These are phyloP conservation scores for Pterocarpus macrocarpus DNA, from an alignment of 306 rosid species.

Conservation along the genomic window DNA sequence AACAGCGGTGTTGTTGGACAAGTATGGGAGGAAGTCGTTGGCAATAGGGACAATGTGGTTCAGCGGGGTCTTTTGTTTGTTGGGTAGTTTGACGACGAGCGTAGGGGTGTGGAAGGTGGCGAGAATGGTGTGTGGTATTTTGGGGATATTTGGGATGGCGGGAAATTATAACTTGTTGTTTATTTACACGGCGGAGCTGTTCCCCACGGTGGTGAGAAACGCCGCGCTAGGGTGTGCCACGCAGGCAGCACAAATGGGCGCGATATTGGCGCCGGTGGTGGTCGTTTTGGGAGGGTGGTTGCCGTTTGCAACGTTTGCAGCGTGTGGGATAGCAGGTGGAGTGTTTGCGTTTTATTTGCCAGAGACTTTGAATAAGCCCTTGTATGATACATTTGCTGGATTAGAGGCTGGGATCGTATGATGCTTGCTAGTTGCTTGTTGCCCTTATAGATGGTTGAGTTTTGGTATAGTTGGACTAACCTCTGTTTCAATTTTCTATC, in stretches of 20 bases:
- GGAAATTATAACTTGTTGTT: conserved; percentile 87
- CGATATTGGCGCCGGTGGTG: conserved; percentile 83
- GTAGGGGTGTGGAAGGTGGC: conserved; percentile 63
- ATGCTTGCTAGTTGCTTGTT: neutral
- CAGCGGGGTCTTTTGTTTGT: conserved; percentile 76
- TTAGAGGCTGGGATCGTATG: conserved; percentile 52
- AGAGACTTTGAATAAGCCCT: conserved; percentile 81
- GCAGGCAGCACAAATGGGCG: conserved; percentile 90
- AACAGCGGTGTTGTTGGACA: conserved; percentile 74
- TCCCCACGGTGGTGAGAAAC: conserved; percentile 91
- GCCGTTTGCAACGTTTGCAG: conserved; percentile 76
- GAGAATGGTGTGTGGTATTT: conserved; percentile 73
- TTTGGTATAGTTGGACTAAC: neutral
- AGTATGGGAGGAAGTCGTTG: conserved; percentile 68
- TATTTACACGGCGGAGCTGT: conserved; percentile 82
- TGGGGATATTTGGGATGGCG: conserved; percentile 92
- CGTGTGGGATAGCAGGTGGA: conserved; percentile 78
- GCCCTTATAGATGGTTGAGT: neutral
- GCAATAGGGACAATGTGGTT: conserved; percentile 81
- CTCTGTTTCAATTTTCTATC: too few species aligned
- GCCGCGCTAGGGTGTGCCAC: conserved; percentile 78
- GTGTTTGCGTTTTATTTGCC: conserved; percentile 77
- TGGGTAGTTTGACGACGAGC: conserved; percentile 57
- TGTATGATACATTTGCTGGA: conserved; percentile 83
- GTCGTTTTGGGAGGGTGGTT: conserved; percentile 79